Conservation (phyloP, 306 rosid species). For the Vigna unguiculata region DNA sequence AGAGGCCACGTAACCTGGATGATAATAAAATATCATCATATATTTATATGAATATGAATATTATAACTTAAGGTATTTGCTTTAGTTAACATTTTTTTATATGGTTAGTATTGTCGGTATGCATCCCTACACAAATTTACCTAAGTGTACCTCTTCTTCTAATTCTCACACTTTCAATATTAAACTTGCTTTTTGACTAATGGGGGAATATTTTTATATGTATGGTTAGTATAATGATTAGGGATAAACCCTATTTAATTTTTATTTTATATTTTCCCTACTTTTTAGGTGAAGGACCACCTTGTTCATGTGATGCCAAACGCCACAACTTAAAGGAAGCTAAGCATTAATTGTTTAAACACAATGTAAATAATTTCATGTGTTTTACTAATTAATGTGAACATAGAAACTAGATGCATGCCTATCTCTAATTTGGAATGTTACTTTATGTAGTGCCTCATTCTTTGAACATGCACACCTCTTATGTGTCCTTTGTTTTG, state of each 20-base stretch:
- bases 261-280: not conserved
- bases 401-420: slow-evolving; percentile 45
- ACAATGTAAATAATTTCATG: slow-evolving; percentile 40
- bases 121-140: slow-evolving; percentile 37
- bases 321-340: slow-evolving; percentile 45
- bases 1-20: not conserved
- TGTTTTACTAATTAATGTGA: slow-evolving; percentile 41
- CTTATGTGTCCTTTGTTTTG: slow-evolving; percentile 30
- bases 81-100: slow-evolving; percentile 25
- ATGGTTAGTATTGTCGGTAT: slow-evolving; percentile 5
- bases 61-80: not conserved
- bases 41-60: too few relatives aligned
- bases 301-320: slow-evolving; percentile 62
- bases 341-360: slow-evolving; percentile 39
- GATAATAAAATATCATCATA: too few relatives aligned
- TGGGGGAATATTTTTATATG: slow-evolving; percentile 39
- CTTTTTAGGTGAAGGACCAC: slow-evolving; percentile 57
- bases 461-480: slow-evolving; percentile 52
- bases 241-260: not conserved
- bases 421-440: slow-evolving; percentile 61
- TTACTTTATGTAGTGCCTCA: slow-evolving; percentile 55
- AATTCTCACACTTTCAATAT: not conserved
- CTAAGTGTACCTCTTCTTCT: slow-evolving; percentile 8
- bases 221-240: slow-evolving; percentile 42
- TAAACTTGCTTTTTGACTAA: slow-evolving; percentile 26